Base-by-base conservation (phyloP, 805 yeast species). In the Candida sithepensis region DNA sequence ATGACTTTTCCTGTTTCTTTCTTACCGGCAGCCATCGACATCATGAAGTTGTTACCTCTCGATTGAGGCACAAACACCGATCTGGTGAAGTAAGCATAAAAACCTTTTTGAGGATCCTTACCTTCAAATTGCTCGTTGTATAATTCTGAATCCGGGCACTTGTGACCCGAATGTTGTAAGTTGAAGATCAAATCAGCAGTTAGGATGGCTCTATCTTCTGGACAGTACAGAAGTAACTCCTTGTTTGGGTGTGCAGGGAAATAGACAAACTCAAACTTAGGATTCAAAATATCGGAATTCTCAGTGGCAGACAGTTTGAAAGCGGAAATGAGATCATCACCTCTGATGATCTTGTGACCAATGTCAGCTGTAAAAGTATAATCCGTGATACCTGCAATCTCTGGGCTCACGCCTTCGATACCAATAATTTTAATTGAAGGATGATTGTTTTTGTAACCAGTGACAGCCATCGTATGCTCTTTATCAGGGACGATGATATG, bases 391-490 rank as follows among this genome's bases (percentile, higher is more conserved):
- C 57, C 37, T 2, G 67, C 64, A 10, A 73, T 64, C 16, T 71
- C 71, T 34, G 64, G 65, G 12, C 56, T 53, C 38, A 66, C 56
- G 1, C 71, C 71, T 34, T 72, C 79, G 65, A 78, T 72, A 5
- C 83, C 87, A 50, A 84, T 71, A 23, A 84, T 61, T 55, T 76
- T 73, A 42, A 79, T 63, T 2, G 68, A 57, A 3, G 88, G 86
- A 59, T 67, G 73, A 45, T 65, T 62, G 18, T 70, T 67, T 58
- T 77, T 75, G 65, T 82, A 77, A 13, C 76, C 73, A 22, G 63
- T 58, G 12, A 82, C 78, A 2, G 84, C 86, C 78, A 84, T 65
- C 1, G 85, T 80, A 58, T 84, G 90, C 52, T 81, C 85, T 28
- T 53, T 57, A 57, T 84, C 87, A 2, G 89, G 88, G 41, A 84